These are phyloP conservation scores for Halteria grandinella DNA, from an alignment of 73 alveolate genomes.

Conservation along the genomic window DNA sequence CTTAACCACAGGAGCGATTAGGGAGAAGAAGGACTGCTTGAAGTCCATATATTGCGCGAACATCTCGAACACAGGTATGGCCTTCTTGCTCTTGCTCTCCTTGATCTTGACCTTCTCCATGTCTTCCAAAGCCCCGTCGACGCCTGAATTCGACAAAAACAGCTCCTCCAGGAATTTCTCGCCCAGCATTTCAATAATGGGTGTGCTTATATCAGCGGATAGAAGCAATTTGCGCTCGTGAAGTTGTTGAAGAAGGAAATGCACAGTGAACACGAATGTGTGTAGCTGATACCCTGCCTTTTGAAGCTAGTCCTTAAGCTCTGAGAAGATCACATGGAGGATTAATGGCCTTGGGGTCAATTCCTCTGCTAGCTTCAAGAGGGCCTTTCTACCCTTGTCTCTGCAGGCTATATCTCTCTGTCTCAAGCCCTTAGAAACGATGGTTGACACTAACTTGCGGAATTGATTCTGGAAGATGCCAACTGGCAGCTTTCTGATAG, in stretches of 20 bases:
- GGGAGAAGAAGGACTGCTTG: constrained; percentile 9
- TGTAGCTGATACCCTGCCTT: constrained; percentile 24
- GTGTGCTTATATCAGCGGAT: constrained; percentile 3
- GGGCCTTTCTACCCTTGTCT: constrained; percentile 64
- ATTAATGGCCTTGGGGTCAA: background rate
- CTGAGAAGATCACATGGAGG: background rate
- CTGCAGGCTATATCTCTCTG: constrained; percentile 17
- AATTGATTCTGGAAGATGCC: constrained; percentile 10
- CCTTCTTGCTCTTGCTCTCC: constrained; percentile 48
- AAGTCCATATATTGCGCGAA: constrained; percentile 48
- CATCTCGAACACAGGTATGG: constrained; percentile 41
- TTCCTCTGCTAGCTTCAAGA: constrained; percentile 25
- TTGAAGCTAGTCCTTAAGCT: constrained; percentile 9
- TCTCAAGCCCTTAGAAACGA: constrained; percentile 28
- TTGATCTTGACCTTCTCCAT: constrained; percentile 17
- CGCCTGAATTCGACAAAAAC: constrained; percentile 33
- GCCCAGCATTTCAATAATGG: background rate
- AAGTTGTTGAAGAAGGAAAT: constrained; percentile 11
- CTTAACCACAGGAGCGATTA: constrained; percentile 43
- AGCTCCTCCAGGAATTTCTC: constrained; percentile 55
- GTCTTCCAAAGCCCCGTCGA: constrained; percentile 23
- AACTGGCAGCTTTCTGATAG: constrained; percentile 31
- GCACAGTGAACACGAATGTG: constrained; percentile 26
- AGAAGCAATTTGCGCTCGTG: background rate
- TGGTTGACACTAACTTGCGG: constrained; percentile 28